Conservation (phyloP, 1,284 basidiomycete species). For the Taiwanofungus camphoratus region DNA sequence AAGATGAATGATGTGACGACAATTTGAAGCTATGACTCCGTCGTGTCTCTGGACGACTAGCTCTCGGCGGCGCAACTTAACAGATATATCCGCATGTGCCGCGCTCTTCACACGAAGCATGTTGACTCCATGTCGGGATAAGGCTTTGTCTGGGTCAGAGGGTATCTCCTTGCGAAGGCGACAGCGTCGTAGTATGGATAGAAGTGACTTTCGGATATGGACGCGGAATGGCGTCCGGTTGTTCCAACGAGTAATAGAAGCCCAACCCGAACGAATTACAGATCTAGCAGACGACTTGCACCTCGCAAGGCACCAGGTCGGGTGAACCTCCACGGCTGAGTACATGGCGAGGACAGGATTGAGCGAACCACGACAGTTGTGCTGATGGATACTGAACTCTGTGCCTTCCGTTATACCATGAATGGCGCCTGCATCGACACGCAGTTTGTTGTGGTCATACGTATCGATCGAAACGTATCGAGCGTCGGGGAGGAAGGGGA, state of each 20-base stretch:
- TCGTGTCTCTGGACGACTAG: constrained; percentile 36
- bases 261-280: constrained; percentile 43
- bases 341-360: constrained; percentile 49
- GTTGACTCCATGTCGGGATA: constrained; percentile 26
- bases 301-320: constrained; percentile 52
- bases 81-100: constrained; percentile 35
- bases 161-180: constrained; percentile 27
- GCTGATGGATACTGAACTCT: constrained; percentile 52
- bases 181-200: constrained; percentile 33
- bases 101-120: constrained; percentile 32
- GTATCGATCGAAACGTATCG: constrained; percentile 40
- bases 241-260: constrained; percentile 51
- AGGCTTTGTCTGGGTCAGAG: constrained; percentile 9
- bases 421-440: constrained; percentile 49
- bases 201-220: constrained; percentile 34
- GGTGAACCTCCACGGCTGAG: constrained; percentile 44
- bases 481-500: constrained; percentile 46
- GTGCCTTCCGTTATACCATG: constrained; percentile 57
- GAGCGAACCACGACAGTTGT: constrained; percentile 49
- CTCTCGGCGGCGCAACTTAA: constrained; percentile 30
- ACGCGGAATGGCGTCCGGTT: constrained; percentile 44
- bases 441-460: constrained; percentile 34
- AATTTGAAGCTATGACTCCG: constrained; percentile 26
- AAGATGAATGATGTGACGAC: constrained; percentile 29
- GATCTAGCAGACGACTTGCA: constrained; percentile 31